Base-by-base conservation (phyloP, 768 basidiomycete species). In the Boletus sp. region DNA sequence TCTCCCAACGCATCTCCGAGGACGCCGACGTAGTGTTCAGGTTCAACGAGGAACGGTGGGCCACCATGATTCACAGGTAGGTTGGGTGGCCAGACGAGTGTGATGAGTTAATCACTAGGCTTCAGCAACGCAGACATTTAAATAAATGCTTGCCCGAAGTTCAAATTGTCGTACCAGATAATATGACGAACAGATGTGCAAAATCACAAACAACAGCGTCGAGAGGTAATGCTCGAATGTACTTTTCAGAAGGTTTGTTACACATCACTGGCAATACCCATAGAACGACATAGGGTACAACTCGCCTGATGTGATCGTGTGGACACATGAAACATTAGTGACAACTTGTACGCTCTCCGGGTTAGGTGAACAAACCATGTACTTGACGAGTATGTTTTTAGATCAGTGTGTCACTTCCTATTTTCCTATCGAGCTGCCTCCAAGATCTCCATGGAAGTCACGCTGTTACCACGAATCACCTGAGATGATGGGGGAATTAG, bases 381-480 rank as follows among this genome's bases (percentile, higher is more conserved):
- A 51, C 29, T 47, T 41, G 47, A 50, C 46, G 51, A 53, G 23
- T 21, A 32, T 23, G 23, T 47, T 54, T 55, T 53, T n/a, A 23
- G 19, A 32, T 33, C 38, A 38, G 37, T 21, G n/a, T 25, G 29
- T 38, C 27, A 21, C 15, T 33, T 33, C 40, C 11, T 41, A 25
- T 27, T 35, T 41, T 47, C 33, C 50, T 64, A 69, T 58, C 81
- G 78, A 23, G 78, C 79, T 25, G 84, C 77, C 70, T 92, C 90
- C 50, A 91, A 67, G 21, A 83, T 88, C 72, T 98, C 95, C 89
- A 97, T 95, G 54, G 91, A 93, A 50, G 93, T 93, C 42, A 98
- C 93, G 55, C 91, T 95, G 76, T 96, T 98, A 46, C 95, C 95
- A 39, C 95, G 90, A 65, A 98, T 90, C 61, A 98, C 93, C 95